Evolutionary conservation across 768 basidiomycete species (phyloP), one percentile per base, ranked within the genome.

Genomic region (Lyophyllum atratum): DNA sequence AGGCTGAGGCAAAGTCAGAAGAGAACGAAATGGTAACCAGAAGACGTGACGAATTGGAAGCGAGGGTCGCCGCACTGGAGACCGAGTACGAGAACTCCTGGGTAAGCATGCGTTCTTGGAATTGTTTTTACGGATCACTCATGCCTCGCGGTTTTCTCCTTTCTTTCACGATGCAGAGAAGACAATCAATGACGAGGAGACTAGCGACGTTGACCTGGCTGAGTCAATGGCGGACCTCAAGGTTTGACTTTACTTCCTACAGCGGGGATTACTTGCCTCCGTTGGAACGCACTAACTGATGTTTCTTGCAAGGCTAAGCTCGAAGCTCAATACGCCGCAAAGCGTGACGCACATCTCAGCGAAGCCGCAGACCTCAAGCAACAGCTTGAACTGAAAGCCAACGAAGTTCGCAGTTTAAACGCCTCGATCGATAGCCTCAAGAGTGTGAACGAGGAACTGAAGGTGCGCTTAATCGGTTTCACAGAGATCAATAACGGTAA

Each of bases 371-470:
- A 96, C 69, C 81, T 98, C 59, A 92, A 87, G 71, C 92, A 93
- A 65, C 95, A 98, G 67, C 78, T 96, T 40, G 97, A 98, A 64
- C 74, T 90, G 65, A 88, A 87, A 68, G 77, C 77, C 34, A 90
- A 87, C 57, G 97, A 99, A 72, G 84, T 93, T 52, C 87, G 93
- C 57, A 86, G 82, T 60, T 77, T 96, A 60, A 90, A 92, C 65
- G 85, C 87, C 45, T 88, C 92, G 6, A 87, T 97, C 56, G 96
- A 98, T 68, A 90, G 89, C 72, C 81, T 97, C 66, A 95, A 96
- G 78, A 89, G 92, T 66, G 91, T 97, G 60, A 98, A 98, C 67
- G 97, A 98, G 70, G 96, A 98, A 70, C 84, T 99, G 54, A 98
- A 99, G 85, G 96, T 97, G 28, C 25, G 53, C 64, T n/a, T 60